A percentile compares a stretch with the other conserved stretches of the same genome.
These are phyloP conservation scores for Tephrocybe sp. DNA, from an alignment of 768 basidiomycete genomes.

Conservation along the genomic window DNA sequence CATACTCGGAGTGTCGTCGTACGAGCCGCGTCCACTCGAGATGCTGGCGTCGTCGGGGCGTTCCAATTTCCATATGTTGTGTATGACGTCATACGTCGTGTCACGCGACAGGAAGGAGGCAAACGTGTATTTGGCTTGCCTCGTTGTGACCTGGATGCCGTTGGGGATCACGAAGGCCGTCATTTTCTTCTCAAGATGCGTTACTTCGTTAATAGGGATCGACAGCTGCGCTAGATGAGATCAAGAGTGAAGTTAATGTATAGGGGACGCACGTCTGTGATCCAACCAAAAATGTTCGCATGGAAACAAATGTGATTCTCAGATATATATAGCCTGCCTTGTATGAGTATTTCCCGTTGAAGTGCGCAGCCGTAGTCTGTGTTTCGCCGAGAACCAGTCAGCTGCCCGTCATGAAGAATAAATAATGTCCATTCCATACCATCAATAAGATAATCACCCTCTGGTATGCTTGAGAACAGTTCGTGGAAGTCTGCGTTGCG, in stretches of 20 bases:
- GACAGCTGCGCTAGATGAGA: slow-evolving; percentile 56
- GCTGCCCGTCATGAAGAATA: slow-evolving; percentile 4
- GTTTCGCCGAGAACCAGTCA: slow-evolving; percentile 8
- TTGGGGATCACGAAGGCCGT: slow-evolving; percentile 98
- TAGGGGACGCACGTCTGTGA: slow-evolving; percentile 77
- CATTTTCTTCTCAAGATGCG: slow-evolving; percentile 91
- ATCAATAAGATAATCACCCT: slow-evolving; percentile 97
- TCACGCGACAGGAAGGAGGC: slow-evolving; percentile 96
- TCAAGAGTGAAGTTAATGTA: slow-evolving; percentile 15
- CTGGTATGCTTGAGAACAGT: slow-evolving; percentile 83
- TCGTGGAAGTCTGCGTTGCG: slow-evolving; percentile 96
- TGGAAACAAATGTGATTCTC: slow-evolving; percentile 99
- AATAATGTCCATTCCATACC: slow-evolving; percentile 60
- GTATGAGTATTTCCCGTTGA: slow-evolving; percentile 94
- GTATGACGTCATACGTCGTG: slow-evolving; percentile 93
- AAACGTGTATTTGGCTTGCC: slow-evolving; percentile 85
- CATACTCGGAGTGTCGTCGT: slow-evolving; percentile 22
- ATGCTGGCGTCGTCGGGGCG: slow-evolving; percentile 63
- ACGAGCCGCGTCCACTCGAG: slow-evolving; percentile 37
- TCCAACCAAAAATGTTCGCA: slow-evolving; percentile 99
- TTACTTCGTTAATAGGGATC: slow-evolving; percentile 87
- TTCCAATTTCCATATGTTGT: slow-evolving; percentile 92
- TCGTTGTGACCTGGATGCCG: slow-evolving; percentile 87
- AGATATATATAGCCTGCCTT: slow-evolving; percentile 94
- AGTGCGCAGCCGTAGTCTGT: slow-evolving; percentile 99